Evolutionary conservation across 23 red algal genomes (phyloP).

Genomic region (Gracilariopsis chorda): DNA sequence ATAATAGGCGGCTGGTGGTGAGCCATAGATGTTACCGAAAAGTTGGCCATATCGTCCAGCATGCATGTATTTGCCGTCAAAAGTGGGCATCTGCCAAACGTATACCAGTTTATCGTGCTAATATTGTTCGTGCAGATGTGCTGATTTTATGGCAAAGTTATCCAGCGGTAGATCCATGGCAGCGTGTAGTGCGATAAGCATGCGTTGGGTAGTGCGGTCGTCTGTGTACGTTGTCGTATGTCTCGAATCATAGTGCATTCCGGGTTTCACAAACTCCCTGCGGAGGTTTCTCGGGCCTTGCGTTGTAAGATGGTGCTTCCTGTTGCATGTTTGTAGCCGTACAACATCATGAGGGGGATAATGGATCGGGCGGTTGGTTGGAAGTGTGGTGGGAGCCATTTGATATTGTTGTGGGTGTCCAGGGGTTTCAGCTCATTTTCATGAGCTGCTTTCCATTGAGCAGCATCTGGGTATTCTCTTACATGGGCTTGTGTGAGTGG

Average conservation of each 20-base stretch:
- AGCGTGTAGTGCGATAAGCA: background rate
- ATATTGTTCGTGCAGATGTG: background rate
- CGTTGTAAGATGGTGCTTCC: background rate
- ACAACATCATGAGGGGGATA: background rate
- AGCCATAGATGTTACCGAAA: background rate
- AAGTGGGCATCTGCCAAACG: background rate
- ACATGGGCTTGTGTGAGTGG: background rate
- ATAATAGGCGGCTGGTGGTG: no score
- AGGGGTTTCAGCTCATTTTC: background rate
- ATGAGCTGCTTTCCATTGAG: background rate
- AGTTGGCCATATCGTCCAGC: background rate
- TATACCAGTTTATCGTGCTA: background rate
- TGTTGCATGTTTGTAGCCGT: background rate
- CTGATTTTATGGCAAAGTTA: background rate
- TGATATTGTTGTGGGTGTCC: background rate
- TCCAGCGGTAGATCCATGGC: background rate
- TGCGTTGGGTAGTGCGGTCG: background rate
- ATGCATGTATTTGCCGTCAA: background rate
- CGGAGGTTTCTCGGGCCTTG: background rate
- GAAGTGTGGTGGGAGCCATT: background rate
- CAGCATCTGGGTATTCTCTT: background rate
- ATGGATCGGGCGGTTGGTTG: background rate
- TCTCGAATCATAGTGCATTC: background rate
- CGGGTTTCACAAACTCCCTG: constrained; percentile 22
- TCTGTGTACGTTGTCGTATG: constrained; percentile 3